Percentiles rank a stretch among this genome's conserved stretches.
Conservation (phyloP, 2,329 filamentous ascomycete genomes). For the Celoporthe dispersa region DNA sequence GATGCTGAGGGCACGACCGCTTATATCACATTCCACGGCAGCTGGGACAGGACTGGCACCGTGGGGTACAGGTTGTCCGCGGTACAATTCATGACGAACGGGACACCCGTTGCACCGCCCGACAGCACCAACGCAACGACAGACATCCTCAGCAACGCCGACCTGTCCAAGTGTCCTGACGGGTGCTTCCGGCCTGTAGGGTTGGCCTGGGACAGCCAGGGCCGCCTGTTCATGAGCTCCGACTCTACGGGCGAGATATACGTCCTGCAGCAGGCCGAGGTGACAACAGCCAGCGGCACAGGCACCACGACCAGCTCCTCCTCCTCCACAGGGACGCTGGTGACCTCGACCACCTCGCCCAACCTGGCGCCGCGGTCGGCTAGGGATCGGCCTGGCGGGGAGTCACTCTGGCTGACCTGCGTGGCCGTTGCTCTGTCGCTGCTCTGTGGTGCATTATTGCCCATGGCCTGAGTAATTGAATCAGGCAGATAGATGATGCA, state of each 20-base stretch:
- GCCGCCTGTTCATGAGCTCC: conserved; percentile 64
- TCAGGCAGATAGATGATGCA: background rate
- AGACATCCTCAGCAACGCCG: conserved; percentile 60
- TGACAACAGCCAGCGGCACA: conserved; percentile 15
- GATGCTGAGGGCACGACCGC: conserved; percentile 59
- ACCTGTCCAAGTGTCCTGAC: conserved; percentile 57
- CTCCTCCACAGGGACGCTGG: conserved; percentile 28
- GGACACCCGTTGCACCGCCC: conserved; percentile 41
- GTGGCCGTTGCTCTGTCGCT: conserved; percentile 30
- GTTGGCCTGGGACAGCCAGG: conserved; percentile 54
- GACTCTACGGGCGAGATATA: conserved; percentile 70
- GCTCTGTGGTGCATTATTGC: conserved; percentile 32
- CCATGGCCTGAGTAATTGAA: conserved; percentile 19
- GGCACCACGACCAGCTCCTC: conserved; percentile 17
- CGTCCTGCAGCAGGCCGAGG: conserved; percentile 46
- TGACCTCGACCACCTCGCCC: conserved; percentile 27
- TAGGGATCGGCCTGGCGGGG: conserved; percentile 23
- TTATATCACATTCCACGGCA: conserved; percentile 74
- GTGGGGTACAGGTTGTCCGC: conserved; percentile 47
- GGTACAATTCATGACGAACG: conserved; percentile 43
- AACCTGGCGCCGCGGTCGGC: conserved; percentile 30
- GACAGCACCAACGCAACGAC: conserved; percentile 52
- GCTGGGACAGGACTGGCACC: conserved; percentile 53
- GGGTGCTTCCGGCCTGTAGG: conserved; percentile 67
- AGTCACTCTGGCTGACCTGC: conserved; percentile 27